phyloP scores from a whole-genome alignment of 768 basidiomycete species.

The Suillus luteus region DNA sequence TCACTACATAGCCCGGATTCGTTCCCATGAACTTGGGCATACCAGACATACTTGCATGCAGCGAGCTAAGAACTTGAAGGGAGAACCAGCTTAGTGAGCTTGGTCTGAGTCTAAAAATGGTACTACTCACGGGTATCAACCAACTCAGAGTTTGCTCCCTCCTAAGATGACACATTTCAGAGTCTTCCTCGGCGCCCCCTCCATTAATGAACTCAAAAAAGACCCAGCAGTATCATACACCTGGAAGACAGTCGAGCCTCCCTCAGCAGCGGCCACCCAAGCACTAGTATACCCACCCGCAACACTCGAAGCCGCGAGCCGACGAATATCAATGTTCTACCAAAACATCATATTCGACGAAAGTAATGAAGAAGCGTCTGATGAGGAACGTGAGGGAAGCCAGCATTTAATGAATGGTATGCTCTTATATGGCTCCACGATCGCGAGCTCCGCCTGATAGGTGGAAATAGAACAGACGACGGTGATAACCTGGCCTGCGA shows the following conservation, averaged over 20 bases:
- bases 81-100: too few species aligned
- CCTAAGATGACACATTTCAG: constrained; percentile 38
- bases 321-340: constrained; percentile 70
- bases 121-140: not conserved
- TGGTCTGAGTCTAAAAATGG: not conserved
- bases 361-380: constrained; percentile 36
- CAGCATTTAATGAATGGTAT: constrained; percentile 6
- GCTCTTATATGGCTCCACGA: constrained; percentile 6
- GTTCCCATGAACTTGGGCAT: not conserved
- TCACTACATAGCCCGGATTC: not conserved
- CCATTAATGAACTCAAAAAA: constrained; percentile 34
- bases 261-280: constrained; percentile 23
- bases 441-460: constrained; percentile 11
- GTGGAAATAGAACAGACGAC: constrained; percentile 47
- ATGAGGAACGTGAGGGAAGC: constrained; percentile 18
- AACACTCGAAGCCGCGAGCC: constrained; percentile 65
- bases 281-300: constrained; percentile 44
- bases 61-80: not conserved
- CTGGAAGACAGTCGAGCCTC: constrained; percentile 47
- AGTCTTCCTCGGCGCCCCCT: constrained; percentile 55
- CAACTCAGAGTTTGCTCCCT: not conserved
- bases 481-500: constrained; percentile 61
- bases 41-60: not conserved
- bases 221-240: constrained; percentile 37
- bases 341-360: constrained; percentile 71